Percentiles rank a stretch among this genome's conserved stretches.
phyloP scores from a whole-genome alignment of 2,329 filamentous ascomycete genomes.

The Hypoxylon sp. region DNA sequence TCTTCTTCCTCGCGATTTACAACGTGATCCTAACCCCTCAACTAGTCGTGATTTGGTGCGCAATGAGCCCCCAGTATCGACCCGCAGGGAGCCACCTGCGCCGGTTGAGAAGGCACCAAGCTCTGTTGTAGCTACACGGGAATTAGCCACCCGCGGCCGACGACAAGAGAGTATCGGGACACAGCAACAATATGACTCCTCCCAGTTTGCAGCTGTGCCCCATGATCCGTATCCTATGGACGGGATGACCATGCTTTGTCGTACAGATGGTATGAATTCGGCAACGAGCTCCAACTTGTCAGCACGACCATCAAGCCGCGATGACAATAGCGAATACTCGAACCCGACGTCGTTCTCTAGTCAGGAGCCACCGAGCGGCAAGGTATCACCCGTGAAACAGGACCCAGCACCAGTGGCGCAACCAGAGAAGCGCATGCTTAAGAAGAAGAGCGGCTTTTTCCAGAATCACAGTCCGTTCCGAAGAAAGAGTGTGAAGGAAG shows the following conservation, averaged over 20 bases:
- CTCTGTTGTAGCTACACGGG: constrained; percentile 33
- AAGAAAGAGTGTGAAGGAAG: constrained; percentile 87
- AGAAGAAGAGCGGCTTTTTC: constrained; percentile 88
- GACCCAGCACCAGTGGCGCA: constrained; percentile 59
- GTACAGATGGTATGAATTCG: constrained; percentile 74
- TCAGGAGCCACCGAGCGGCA: constrained; percentile 80
- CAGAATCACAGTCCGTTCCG: constrained; percentile 93
- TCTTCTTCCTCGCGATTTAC: constrained; percentile 16
- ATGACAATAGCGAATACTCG: constrained; percentile 91
- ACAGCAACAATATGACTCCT: constrained; percentile 59
- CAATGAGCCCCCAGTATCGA: constrained; percentile 58
- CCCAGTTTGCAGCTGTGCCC: constrained; percentile 77
- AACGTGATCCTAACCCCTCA: constrained; percentile 3
- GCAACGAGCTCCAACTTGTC: constrained; percentile 59
- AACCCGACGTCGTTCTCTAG: constrained; percentile 91
- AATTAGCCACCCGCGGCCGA: constrained; percentile 32
- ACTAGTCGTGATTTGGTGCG: constrained; percentile 68
- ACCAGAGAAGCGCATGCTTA: constrained; percentile 74
- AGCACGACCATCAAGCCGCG: constrained; percentile 82
- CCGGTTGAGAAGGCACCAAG: constrained; percentile 57
- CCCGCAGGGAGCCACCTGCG: constrained; percentile 62
- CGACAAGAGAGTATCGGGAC: constrained; percentile 37
- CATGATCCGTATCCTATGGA: constrained; percentile 95
- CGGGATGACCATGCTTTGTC: constrained; percentile 97
- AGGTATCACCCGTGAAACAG: constrained; percentile 79